Evolutionary conservation across 176 grass and related monocot genomes (phyloP).

Genomic region (Saccharum officinarum): DNA sequence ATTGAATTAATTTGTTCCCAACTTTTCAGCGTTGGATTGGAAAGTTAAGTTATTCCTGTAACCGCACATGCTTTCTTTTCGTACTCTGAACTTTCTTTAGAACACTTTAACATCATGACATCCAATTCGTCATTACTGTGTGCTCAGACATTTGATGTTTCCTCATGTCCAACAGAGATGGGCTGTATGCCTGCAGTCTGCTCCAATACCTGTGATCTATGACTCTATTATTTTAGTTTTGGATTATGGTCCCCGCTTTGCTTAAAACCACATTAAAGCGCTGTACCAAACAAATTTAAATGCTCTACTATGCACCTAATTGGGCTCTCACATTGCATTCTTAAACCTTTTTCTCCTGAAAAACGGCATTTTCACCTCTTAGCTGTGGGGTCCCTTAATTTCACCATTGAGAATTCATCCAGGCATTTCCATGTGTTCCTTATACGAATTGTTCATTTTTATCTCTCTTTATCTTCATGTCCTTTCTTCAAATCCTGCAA

Average conservation of each 20-base stretch:
- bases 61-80: neutral
- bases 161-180: neutral
- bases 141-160: conserved; percentile 1
- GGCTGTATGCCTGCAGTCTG: neutral
- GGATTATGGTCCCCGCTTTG: neutral
- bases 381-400: neutral
- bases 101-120: conserved; percentile 34
- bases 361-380: neutral
- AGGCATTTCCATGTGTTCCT: neutral
- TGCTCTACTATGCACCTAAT: neutral
- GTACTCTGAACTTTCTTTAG: conserved; percentile 18
- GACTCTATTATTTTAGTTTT: neutral
- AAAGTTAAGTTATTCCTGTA: neutral
- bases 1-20: neutral
- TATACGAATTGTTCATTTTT: neutral
- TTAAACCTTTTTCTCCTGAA: neutral
- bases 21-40: neutral
- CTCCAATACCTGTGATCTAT: neutral
- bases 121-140: neutral
- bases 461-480: neutral
- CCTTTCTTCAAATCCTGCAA: conserved; percentile 14
- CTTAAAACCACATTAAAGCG: neutral
- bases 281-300: conserved; percentile 17
- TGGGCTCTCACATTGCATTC: neutral
- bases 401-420: neutral